phyloP scores from a whole-genome alignment of 2,329 filamentous ascomycete species.

The Talaromyces sp. region DNA sequence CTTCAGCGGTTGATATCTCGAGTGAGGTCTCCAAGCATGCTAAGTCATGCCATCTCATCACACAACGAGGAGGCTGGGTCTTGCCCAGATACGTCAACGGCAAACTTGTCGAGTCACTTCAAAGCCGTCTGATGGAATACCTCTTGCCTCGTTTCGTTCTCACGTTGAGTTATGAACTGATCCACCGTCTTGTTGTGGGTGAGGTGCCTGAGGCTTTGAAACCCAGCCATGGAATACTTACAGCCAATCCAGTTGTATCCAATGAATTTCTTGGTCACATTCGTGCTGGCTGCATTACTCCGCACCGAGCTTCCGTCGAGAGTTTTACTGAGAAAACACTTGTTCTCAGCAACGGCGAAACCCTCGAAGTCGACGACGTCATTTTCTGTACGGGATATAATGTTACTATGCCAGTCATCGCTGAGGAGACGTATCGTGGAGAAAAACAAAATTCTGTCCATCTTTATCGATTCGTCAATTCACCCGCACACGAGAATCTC shows the following conservation, averaged over 20 bases:
- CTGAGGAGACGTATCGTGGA: conserved; percentile 21
- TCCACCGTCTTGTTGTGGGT: conserved; percentile 32
- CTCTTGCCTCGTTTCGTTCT: conserved; percentile 22
- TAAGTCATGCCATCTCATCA: conserved; percentile 37
- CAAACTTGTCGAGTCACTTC: conserved; percentile 35
- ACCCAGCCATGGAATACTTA: conserved; percentile 34
- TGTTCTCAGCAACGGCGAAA: conserved; percentile 27
- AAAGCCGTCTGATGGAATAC: conserved; percentile 31
- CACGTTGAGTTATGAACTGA: conserved; percentile 30
- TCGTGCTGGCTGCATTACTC: conserved; percentile 29
- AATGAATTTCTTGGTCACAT: conserved; percentile 36
- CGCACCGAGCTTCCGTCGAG: conserved; percentile 33
- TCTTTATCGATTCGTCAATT: conserved; percentile 32
- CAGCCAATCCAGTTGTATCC: conserved; percentile 35
- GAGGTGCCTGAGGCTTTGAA: conserved; percentile 30
- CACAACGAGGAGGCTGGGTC: conserved; percentile 39
- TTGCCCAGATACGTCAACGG: conserved; percentile 39
- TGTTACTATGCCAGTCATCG: conserved; percentile 22
- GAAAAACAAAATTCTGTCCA: conserved; percentile 25
- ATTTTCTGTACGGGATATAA: conserved; percentile 36
- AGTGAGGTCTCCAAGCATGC: conserved; percentile 36
- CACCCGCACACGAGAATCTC: conserved; percentile 31
- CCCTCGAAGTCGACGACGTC: conserved; percentile 32
- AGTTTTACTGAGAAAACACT: conserved; percentile 30
- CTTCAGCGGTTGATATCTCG: conserved; percentile 40